These are phyloP conservation scores for Malania oleifera DNA, from an alignment of 164 flowering plant species.

Conservation along the genomic window DNA sequence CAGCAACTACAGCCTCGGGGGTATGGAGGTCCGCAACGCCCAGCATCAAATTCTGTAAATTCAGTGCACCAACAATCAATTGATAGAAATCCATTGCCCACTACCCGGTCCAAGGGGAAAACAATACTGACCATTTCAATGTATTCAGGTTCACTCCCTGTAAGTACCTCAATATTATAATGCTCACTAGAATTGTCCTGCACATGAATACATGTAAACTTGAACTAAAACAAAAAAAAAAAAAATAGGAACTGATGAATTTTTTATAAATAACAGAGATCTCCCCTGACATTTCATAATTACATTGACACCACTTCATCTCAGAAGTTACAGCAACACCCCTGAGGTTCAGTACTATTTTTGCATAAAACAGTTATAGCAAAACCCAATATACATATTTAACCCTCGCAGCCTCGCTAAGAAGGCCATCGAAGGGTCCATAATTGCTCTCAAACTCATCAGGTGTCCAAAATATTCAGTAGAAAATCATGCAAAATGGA, in stretches of 20 bases:
- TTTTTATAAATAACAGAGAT: too few relatives aligned
- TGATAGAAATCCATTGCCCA: background rate
- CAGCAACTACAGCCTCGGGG: constrained; percentile 4
- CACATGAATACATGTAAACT: background rate
- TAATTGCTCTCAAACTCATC: too few relatives aligned
- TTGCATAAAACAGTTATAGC: too few relatives aligned
- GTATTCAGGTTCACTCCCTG: constrained; percentile 1
- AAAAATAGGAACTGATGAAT: background rate
- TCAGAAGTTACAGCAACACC: too few relatives aligned
- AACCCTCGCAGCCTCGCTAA: too few relatives aligned
- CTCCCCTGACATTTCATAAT: too few relatives aligned
- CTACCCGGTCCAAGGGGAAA: background rate
- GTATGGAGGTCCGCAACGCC: constrained; percentile 2
- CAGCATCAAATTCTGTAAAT: constrained; percentile 3
- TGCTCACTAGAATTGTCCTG: background rate
- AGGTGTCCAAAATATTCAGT: too few relatives aligned
- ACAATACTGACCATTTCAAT: background rate
- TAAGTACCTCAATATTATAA: constrained; percentile 1
- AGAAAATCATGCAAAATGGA: too few relatives aligned
- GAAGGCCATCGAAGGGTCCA: too few relatives aligned
- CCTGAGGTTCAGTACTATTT: too few relatives aligned
- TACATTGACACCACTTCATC: too few relatives aligned
- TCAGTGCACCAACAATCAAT: background rate
- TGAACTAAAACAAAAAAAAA: background rate
- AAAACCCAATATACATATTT: too few relatives aligned